Evolutionary conservation across 352 stramenopile genomes (phyloP).

Genomic region (Phytophthora chlamydospora): DNA sequence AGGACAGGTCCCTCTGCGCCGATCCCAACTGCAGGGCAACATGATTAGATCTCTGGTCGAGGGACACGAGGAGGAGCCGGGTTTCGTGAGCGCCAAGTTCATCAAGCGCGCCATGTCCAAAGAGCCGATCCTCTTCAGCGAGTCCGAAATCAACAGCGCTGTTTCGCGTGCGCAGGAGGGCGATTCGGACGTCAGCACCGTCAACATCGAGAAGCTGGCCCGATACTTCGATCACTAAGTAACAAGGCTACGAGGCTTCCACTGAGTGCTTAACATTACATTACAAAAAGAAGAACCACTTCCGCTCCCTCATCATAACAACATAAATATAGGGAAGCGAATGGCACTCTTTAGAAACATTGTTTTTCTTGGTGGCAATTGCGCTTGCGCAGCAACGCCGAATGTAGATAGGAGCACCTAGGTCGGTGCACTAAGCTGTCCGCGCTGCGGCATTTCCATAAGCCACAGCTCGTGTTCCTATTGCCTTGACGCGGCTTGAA

Average conservation of each 20-base stretch:
- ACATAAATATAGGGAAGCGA: constrained; percentile 31
- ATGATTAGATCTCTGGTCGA: constrained; percentile 71
- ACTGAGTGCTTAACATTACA: too few relatives aligned
- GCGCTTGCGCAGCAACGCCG: constrained; percentile 1
- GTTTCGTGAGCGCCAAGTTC: constrained; percentile 59
- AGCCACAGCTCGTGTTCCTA: constrained; percentile 12
- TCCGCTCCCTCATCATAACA: constrained; percentile 10
- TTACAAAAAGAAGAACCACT: too few relatives aligned
- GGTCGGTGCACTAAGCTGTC: constrained; percentile 31
- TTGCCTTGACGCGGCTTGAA: constrained; percentile 5
- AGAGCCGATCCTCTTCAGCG: constrained; percentile 83
- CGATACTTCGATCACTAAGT: constrained; percentile 68
- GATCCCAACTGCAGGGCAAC: constrained; percentile 75
- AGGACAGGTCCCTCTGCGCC: constrained; percentile 46
- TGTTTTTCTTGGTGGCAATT: constrained; percentile 18
- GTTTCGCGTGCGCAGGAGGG: constrained; percentile 56
- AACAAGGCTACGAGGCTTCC: too few relatives aligned
- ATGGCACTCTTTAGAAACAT: constrained; percentile 9
- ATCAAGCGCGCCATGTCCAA: constrained; percentile 71
- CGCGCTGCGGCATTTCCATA: neutral
- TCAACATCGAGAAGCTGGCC: constrained; percentile 68
- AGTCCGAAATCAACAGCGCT: constrained; percentile 66
- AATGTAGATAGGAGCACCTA: too few relatives aligned
- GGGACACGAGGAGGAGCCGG: constrained; percentile 66
- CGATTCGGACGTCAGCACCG: constrained; percentile 35